These are phyloP conservation scores for Phyllosticta citribraziliensis DNA, from an alignment of 2,329 filamentous ascomycete species.

Conservation along the genomic window DNA sequence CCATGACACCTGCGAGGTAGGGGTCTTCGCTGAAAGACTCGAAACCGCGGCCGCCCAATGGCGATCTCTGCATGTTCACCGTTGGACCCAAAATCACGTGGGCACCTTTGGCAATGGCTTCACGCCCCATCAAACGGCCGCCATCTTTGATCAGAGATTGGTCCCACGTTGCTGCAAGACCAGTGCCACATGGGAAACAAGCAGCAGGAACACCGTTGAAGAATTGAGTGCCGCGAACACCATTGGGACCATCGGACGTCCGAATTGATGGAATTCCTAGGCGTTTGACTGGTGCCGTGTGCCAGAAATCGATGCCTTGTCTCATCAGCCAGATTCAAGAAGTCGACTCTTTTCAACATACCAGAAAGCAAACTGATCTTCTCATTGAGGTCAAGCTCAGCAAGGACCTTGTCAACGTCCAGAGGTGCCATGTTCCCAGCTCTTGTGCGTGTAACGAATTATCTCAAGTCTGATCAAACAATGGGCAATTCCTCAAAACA, in stretches of 20 bases:
- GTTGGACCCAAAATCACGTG: conserved; percentile 67
- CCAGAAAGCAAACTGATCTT: conserved; percentile 12
- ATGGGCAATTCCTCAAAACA: background rate
- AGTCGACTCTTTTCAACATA: background rate
- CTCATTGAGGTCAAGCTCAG: conserved; percentile 10
- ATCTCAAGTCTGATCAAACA: background rate
- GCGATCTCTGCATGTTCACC: conserved; percentile 70
- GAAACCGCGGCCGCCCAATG: conserved; percentile 71
- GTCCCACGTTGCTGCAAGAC: conserved; percentile 64
- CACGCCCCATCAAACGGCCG: conserved; percentile 58
- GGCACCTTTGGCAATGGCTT: conserved; percentile 62
- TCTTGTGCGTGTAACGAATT: background rate
- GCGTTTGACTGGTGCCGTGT: conserved; percentile 50
- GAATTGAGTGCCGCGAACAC: conserved; percentile 53
- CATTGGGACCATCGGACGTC: conserved; percentile 59
- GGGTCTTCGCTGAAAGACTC: conserved; percentile 64
- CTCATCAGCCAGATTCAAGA: background rate
- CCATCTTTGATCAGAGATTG: conserved; percentile 56
- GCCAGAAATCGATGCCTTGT: conserved; percentile 55
- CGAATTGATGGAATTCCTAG: conserved; percentile 54
- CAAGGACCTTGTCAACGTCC: conserved; percentile 3
- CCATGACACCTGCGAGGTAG: conserved; percentile 58
- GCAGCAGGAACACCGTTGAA: conserved; percentile 56
- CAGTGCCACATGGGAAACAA: conserved; percentile 67
- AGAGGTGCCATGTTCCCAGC: conserved; percentile 1